phyloP scores from a whole-genome alignment of 2,329 filamentous ascomycete genomes.

The Hirsutella thompsonii region DNA sequence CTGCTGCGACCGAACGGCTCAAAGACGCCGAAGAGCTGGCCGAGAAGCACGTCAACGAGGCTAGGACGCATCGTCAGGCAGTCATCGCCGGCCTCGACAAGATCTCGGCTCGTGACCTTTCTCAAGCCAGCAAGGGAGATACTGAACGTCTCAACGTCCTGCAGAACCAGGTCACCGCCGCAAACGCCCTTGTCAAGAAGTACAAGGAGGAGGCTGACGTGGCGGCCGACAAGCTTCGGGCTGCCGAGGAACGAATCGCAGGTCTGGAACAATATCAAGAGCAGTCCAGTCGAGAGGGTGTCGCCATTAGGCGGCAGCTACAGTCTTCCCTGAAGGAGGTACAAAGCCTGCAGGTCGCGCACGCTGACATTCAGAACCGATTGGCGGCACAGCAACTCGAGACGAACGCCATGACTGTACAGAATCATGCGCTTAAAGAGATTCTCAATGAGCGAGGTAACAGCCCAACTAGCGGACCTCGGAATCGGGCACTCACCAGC shows the following conservation, averaged over 20 bases:
- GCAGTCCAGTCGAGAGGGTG: conserved; percentile 85
- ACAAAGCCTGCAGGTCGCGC: conserved; percentile 67
- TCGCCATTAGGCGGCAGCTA: conserved; percentile 79
- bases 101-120: conserved; percentile 42
- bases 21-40: conserved; percentile 80
- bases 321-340: conserved; percentile 74
- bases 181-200: conserved; percentile 70
- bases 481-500: conserved; percentile 61
- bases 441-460: conserved; percentile 83
- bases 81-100: conserved; percentile 74
- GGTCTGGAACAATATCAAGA: conserved; percentile 96
- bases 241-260: conserved; percentile 91
- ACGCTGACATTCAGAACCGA: conserved; percentile 70
- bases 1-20: conserved; percentile 58
- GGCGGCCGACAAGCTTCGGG: conserved; percentile 78
- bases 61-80: conserved; percentile 69
- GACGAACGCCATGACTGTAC: conserved; percentile 83
- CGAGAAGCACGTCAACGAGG: conserved; percentile 78
- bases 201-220: conserved; percentile 81
- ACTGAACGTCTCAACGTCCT: conserved; percentile 59
- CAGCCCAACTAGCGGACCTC: conserved; percentile 58
- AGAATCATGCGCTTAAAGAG: conserved; percentile 87
- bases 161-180: conserved; percentile 65
- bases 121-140: conserved; percentile 33
- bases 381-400: conserved; percentile 81